phyloP scores from a whole-genome alignment of 768 basidiomycete genomes.

The Pleurotus cornucopiae region DNA sequence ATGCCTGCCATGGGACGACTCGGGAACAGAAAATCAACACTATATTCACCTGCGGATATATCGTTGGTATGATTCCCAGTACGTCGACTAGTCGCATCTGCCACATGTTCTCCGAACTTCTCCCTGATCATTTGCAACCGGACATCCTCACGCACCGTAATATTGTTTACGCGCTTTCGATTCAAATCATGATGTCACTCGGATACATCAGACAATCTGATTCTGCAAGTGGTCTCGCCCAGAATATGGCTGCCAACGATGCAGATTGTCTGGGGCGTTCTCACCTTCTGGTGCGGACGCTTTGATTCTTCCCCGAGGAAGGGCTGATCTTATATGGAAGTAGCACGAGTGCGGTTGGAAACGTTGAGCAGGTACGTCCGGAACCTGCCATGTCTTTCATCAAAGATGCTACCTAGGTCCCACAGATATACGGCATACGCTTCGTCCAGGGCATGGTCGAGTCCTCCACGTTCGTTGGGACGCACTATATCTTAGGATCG shows the following conservation, averaged over 20 bases:
- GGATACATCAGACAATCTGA: conserved; percentile 49
- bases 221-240: conserved; percentile 59
- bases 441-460: conserved; percentile 74
- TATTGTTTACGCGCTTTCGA: no score
- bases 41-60: conserved; percentile 72
- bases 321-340: background rate
- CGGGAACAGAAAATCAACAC: conserved; percentile 55
- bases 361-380: conserved; percentile 46
- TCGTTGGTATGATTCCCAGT: conserved; percentile 73
- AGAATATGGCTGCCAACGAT: conserved; percentile 64
- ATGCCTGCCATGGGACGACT: background rate
- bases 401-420: background rate
- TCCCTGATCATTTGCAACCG: no score
- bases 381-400: no score
- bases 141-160: no score
- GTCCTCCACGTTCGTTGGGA: conserved; percentile 73
- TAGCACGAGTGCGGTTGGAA: conserved; percentile 54
- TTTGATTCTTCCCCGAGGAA: conserved; percentile 3
- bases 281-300: conserved; percentile 54
- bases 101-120: background rate
- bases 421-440: conserved; percentile 61
- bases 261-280: conserved; percentile 62
- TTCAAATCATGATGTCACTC: conserved; percentile 3
- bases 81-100: conserved; percentile 8
- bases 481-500: conserved; percentile 71